Conservation (phyloP, 257 asterid species). For the Solanum corneliomulleri region DNA sequence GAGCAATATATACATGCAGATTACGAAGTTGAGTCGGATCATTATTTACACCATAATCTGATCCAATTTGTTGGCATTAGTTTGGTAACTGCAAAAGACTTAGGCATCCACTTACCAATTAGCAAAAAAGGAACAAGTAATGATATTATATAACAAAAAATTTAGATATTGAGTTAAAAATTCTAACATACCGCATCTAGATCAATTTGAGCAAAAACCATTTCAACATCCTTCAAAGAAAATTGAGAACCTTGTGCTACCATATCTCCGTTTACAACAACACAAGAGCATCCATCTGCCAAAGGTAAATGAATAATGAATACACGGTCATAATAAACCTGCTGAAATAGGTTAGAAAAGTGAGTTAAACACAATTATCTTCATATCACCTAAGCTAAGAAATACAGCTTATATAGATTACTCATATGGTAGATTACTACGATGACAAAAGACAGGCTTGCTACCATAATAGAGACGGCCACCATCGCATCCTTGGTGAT, state of each 20-base stretch:
- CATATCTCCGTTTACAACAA: conserved; percentile 88
- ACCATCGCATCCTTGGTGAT: conserved; percentile 98
- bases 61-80: not conserved
- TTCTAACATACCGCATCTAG: conserved; percentile 73
- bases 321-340: conserved; percentile 3
- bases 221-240: conserved; percentile 84
- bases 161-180: not conserved
- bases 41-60: not conserved
- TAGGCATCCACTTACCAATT: not conserved
- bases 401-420: not conserved
- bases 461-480: conserved; percentile 90
- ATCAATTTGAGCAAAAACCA: conserved; percentile 90
- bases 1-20: not conserved
- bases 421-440: not conserved
- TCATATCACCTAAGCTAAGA: not conserved
- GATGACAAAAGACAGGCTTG: conserved; percentile 7
- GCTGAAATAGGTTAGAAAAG: not conserved
- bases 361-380: not conserved
- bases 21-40: not conserved
- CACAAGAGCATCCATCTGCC: conserved; percentile 94
- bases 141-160: not conserved
- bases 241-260: conserved; percentile 94
- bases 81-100: not conserved
- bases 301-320: conserved; percentile 2
- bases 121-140: not conserved